Base-by-base conservation (phyloP, 2,329 filamentous ascomycete genomes). In the Ceratocystis eucalypticola region DNA sequence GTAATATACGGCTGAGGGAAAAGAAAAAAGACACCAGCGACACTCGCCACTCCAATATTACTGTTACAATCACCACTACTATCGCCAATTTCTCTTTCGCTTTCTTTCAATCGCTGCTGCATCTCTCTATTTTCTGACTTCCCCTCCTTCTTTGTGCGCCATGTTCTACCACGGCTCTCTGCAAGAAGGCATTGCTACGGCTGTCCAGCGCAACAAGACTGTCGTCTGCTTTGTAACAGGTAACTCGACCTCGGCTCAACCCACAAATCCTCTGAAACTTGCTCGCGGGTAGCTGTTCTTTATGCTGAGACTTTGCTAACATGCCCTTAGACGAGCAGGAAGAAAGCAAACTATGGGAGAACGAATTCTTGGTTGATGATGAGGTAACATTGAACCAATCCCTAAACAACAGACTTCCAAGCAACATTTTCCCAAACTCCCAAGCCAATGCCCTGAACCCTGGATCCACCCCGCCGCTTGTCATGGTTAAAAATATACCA, bases 81-180 rank as follows among this genome's bases (percentile, higher is more conserved):
- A n/a, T 48, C 20, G 46, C 12, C 37, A 15, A 15, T 2, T 48
- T 48, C 8, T 48, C 5, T 20, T 48, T 20, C 20, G 20, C 46
- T n/a, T 48, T 48, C 37, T 37, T 25, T 28, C 41, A n/a, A n/a
- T 61, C n/a, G 22, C n/a, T 8, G 61, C 44, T 5, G 61, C 55
- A 61, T 22, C 41, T n/a, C 41, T 20, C 15, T 57, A 6, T n/a
- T 37, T 6, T 30, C 33, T 1, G 25, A 3, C 12, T 17, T 4
- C 22, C n/a, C 1, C 12, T 33, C 33, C 3, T 12, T 53, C 10
- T 17, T 15, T 17, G n/a, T 33, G 25, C 70, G 73, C 61, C 53
- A 92, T 96, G 87, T 96, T 96, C 76, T 92, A 91, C 74, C 73
- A 86, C 68, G 92, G 91, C 20, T 85, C 84, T 68, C 76, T 96